Percentiles rank a stretch among this genome's conserved stretches.
Conservation (phyloP, 2,329 filamentous ascomycete genomes). For the Colletotrichum sp. region DNA sequence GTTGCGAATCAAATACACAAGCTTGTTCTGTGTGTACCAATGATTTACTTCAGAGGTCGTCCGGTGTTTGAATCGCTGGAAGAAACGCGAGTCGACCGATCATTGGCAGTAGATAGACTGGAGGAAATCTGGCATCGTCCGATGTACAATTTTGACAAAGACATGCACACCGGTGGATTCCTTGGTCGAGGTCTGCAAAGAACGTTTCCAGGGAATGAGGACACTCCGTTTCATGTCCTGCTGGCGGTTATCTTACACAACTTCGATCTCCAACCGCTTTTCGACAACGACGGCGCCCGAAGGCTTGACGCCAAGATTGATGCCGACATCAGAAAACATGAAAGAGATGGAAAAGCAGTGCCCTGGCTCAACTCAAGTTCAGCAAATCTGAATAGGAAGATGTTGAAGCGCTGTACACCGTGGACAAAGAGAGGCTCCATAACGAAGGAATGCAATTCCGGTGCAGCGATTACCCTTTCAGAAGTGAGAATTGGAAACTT, state of each 20-base stretch:
- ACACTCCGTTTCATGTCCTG: background rate
- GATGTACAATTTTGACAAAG: background rate
- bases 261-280: background rate
- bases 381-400: background rate
- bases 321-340: background rate
- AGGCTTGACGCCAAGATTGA: background rate
- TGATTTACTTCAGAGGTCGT: background rate
- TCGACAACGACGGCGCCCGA: background rate
- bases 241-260: background rate
- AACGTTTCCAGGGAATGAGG: background rate
- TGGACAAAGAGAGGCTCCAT: background rate
- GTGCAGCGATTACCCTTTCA: background rate
- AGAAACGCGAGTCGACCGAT: background rate
- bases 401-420: background rate
- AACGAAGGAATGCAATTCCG: background rate
- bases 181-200: background rate
- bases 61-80: background rate
- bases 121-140: background rate
- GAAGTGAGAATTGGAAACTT: background rate
- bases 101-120: background rate
- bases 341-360: accelerated
- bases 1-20: background rate
- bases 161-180: background rate
- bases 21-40: background rate
- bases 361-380: background rate